Conservation (phyloP, 2,329 filamentous ascomycete genomes). For the Penicillium hesseltinei region DNA sequence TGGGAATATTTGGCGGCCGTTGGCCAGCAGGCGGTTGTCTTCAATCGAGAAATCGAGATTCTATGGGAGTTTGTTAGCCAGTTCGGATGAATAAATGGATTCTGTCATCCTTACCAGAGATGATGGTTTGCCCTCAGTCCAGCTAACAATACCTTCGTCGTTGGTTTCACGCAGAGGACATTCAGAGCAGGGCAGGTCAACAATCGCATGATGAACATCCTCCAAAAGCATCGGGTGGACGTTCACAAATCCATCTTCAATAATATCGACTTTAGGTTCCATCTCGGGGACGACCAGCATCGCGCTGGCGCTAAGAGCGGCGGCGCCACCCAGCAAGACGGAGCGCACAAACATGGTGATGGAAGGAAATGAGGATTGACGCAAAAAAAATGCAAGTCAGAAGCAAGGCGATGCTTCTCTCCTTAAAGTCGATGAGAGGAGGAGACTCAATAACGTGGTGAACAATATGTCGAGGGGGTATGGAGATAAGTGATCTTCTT, state of each 20-base stretch:
- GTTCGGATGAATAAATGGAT: not conserved
- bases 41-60: slow-evolving; percentile 38
- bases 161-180: slow-evolving; percentile 39
- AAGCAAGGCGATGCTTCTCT: not conserved
- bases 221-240: slow-evolving; percentile 28
- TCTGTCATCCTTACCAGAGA: slow-evolving; percentile 33
- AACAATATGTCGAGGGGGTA: slow-evolving; percentile 1
- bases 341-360: slow-evolving; percentile 38
- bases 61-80: slow-evolving; percentile 20
- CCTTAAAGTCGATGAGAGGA: not conserved
- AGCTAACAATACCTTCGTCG: slow-evolving; percentile 31
- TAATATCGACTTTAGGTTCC: slow-evolving; percentile 20
- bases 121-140: slow-evolving; percentile 37
- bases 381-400: not conserved
- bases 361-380: not conserved
- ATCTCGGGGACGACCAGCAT: slow-evolving; percentile 41
- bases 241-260: slow-evolving; percentile 22
- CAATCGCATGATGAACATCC: slow-evolving; percentile 26
- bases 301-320: slow-evolving; percentile 38
- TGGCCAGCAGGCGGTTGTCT: slow-evolving; percentile 36
- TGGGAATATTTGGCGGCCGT: slow-evolving; percentile 42
- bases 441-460: not conserved
- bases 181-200: slow-evolving; percentile 38
- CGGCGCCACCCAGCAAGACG: slow-evolving; percentile 32
- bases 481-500: slow-evolving; percentile 10